Evolutionary conservation across 2,329 filamentous ascomycete genomes (phyloP), one percentile per base, ranked within the genome.

Genomic region (Aspergillus calidoustus): DNA sequence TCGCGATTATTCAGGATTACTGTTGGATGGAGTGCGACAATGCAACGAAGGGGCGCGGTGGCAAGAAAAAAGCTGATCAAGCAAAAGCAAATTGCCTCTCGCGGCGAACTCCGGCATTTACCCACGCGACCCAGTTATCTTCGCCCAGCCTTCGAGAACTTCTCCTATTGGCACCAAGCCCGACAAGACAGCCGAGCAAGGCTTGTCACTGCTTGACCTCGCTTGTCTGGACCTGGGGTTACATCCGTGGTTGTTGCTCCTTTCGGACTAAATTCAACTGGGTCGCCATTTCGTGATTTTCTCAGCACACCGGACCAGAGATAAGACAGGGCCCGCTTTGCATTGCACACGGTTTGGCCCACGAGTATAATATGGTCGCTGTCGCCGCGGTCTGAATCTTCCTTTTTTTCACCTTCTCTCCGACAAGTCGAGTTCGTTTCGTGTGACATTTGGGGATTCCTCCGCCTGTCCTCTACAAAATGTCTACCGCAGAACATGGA

Each of bases 321-420:
- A 94, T 86, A 96, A 96, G 81, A 87, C 87, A 71, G 91, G 96
- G 73, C 95, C 91, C 57, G 57, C 57, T 53, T 59, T 44, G 28
- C 92, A 96, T 79, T 89, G 92, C 59, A 58, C 64, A 57, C 59
- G 52, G 60, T 53, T 59, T 50, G 59, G 65, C 68, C 68, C 48
- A 54, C 60, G 46, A 71, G 59, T 69, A 72, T 71, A 73, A 73
- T 71, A 72, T 69, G 68, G 60, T 64, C 63, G 50, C 51, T 49
- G 54, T 64, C 62, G 28, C 63, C 65, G 66, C 61, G 59, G 57
- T 60, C 49, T 52, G 46, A 38, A 49, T 54, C 53, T 55, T 55
- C 54, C 41, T 54, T 52, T 52, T 57, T 59, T 62, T 54, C 53
- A 57, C 49, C 61, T 57, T 58, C 57, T 64, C 50, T 54, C 47